Conservation (phyloP, 176 grass and related monocot species). For the Thinopyrum elongatum region DNA sequence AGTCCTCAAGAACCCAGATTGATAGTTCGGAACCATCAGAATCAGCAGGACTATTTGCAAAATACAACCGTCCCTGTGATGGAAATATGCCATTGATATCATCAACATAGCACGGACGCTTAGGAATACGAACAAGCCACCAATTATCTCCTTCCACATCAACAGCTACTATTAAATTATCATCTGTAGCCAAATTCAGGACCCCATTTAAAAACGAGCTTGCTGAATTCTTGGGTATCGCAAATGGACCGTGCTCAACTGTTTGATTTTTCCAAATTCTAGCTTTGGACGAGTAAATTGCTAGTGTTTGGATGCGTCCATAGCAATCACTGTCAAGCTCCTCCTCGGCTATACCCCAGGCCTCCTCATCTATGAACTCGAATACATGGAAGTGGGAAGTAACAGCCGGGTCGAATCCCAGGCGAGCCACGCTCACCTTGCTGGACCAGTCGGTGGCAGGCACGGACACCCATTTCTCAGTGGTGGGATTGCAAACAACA, state of each 20-base stretch:
- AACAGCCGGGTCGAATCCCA: neutral
- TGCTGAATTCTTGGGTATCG: neutral
- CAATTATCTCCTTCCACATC: no score
- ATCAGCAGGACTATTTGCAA: no score
- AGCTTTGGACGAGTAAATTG: neutral
- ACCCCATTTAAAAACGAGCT: no score
- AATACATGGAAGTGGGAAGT: neutral
- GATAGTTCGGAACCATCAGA: no score
- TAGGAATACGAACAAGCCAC: no score
- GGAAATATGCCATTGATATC: no score
- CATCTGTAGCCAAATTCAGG: no score
- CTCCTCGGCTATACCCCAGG: neutral
- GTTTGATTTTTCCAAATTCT: neutral
- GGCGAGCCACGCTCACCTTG: neutral
- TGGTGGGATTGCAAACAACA: neutral
- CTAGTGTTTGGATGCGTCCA: neutral
- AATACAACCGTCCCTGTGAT: no score
- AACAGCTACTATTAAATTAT: no score
- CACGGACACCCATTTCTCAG: neutral
- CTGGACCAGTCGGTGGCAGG: neutral
- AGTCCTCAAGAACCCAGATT: no score
- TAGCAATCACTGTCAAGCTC: neutral
- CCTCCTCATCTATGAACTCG: neutral
- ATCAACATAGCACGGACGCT: no score
- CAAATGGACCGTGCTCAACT: neutral